A percentile compares a stretch with the other conserved stretches of the same genome.
phyloP scores from a whole-genome alignment of 768 basidiomycete genomes.

The Pulveroboletus sp. region DNA sequence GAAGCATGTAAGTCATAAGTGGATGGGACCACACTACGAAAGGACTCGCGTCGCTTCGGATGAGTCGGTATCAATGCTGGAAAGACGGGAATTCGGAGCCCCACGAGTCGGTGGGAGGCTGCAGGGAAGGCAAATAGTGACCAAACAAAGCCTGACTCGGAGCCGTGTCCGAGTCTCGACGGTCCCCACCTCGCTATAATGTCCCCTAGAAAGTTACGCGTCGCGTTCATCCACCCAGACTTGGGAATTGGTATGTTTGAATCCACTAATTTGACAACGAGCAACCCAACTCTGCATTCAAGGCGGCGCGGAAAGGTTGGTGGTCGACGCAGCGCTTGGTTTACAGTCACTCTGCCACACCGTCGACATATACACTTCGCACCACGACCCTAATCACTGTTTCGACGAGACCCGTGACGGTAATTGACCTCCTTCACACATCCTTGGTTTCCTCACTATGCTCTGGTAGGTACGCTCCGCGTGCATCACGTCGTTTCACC shows the following conservation, averaged over 20 bases:
- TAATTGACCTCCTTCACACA: constrained; percentile 22
- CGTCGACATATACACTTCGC: constrained; percentile 89
- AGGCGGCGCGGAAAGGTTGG: not conserved
- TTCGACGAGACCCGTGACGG: constrained; percentile 95
- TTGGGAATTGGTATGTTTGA: constrained; percentile 74
- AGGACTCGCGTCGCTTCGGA: too few relatives aligned
- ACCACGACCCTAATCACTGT: constrained; percentile 82
- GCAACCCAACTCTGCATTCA: not conserved
- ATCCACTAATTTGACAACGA: not conserved
- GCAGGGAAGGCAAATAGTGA: too few relatives aligned
- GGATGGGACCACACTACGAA: too few relatives aligned
- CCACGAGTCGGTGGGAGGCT: too few relatives aligned
- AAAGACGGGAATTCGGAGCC: too few relatives aligned
- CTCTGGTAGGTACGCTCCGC: constrained; percentile 64
- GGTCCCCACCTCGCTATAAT: too few relatives aligned
- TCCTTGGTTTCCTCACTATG: constrained; percentile 9
- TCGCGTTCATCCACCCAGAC: constrained; percentile 93
- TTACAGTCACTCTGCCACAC: constrained; percentile 79
- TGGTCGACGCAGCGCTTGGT: constrained; percentile 65
- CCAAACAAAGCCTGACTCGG: too few relatives aligned
- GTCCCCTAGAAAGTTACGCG: constrained; percentile 43
- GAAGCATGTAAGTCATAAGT: too few relatives aligned
- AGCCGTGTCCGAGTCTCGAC: too few relatives aligned
- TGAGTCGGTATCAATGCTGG: too few relatives aligned
- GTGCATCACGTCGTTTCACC: constrained; percentile 71